Conservation (phyloP, 306 rosid genomes). For the Begonia fuchsioides region DNA sequence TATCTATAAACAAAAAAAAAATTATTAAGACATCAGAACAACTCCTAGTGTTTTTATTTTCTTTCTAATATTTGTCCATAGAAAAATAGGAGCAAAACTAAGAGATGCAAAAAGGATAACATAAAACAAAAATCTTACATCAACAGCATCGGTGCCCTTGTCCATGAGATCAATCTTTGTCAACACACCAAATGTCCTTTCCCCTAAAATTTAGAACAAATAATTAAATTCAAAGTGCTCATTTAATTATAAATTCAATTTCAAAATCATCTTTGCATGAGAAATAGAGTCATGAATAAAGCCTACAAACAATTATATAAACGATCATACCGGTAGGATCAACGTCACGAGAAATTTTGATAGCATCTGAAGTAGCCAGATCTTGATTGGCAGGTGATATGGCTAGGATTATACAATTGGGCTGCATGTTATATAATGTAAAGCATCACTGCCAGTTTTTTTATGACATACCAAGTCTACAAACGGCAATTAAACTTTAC, state of each 20-base stretch:
- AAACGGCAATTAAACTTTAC: constrained; percentile 12
- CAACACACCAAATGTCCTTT: constrained; percentile 87
- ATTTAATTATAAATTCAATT: too few relatives aligned
- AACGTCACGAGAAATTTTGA: constrained; percentile 87
- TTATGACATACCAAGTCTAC: background rate
- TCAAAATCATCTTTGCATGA: too few relatives aligned
- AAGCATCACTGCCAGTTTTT: background rate
- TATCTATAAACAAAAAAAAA: constrained; percentile 33
- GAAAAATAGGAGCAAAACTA: background rate
- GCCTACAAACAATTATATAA: too few relatives aligned
- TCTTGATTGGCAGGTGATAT: constrained; percentile 99
- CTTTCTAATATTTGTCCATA: constrained; percentile 56
- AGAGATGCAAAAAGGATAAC: background rate
- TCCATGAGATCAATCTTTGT: constrained; percentile 98
- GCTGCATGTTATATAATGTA: constrained; percentile 29
- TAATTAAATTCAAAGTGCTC: background rate
- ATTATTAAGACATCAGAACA: background rate
- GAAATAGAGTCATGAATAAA: too few relatives aligned
- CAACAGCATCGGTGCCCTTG: constrained; percentile 97
- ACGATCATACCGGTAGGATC: constrained; percentile 66
- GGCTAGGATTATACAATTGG: constrained; percentile 85
- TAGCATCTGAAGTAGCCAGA: constrained; percentile 96
- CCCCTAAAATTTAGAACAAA: constrained; percentile 37
- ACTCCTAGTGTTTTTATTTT: constrained; percentile 7
- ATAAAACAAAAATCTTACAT: constrained; percentile 36